A percentile compares a stretch with the other conserved stretches of the same genome.
Evolutionary conservation across 352 stramenopile species (phyloP).

Genomic region (Elongisporangium senticosum): DNA sequence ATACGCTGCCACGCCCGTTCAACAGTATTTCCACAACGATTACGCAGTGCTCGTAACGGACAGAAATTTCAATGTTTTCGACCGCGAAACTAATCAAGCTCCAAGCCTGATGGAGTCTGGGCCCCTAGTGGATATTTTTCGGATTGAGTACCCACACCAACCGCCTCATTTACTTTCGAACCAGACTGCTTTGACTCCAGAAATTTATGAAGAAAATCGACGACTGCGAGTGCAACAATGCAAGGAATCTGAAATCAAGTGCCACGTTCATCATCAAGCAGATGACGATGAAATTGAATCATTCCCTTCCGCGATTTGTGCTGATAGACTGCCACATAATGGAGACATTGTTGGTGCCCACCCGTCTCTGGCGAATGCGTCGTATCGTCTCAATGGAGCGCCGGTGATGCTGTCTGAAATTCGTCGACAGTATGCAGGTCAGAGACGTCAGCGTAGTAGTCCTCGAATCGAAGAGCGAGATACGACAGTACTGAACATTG

Average conservation of each 20-base stretch:
- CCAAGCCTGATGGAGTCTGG: conserved; percentile 83
- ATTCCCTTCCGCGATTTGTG: conserved; percentile 45
- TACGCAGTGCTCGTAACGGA: conserved; percentile 88
- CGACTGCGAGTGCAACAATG: conserved; percentile 57
- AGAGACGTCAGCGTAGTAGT: conserved; percentile 21
- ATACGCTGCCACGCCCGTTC: conserved; percentile 51
- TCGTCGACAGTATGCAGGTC: conserved; percentile 24
- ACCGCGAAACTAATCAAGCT: conserved; percentile 81
- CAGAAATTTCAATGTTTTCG: conserved; percentile 82
- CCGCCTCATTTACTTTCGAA: conserved; percentile 54
- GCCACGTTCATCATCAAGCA: conserved; percentile 48
- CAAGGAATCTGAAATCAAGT: conserved; percentile 61
- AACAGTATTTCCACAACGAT: conserved; percentile 89
- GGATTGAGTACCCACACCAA: conserved; percentile 67
- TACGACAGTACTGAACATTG: conserved; percentile 75
- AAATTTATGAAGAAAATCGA: conserved; percentile 61
- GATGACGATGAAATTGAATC: conserved; percentile 33
- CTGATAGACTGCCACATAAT: conserved; percentile 4
- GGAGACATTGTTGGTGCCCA: conserved; percentile 10
- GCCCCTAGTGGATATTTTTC: conserved; percentile 68
- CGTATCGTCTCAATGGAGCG: conserved; percentile 68
- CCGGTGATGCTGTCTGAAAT: conserved; percentile 70
- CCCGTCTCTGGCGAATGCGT: conserved; percentile 27
- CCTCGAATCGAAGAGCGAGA: conserved; percentile 69
- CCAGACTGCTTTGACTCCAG: conserved; percentile 18